These are phyloP conservation scores for Marasmius fiardii DNA, from an alignment of 1,284 basidiomycete genomes.

Conservation along the genomic window DNA sequence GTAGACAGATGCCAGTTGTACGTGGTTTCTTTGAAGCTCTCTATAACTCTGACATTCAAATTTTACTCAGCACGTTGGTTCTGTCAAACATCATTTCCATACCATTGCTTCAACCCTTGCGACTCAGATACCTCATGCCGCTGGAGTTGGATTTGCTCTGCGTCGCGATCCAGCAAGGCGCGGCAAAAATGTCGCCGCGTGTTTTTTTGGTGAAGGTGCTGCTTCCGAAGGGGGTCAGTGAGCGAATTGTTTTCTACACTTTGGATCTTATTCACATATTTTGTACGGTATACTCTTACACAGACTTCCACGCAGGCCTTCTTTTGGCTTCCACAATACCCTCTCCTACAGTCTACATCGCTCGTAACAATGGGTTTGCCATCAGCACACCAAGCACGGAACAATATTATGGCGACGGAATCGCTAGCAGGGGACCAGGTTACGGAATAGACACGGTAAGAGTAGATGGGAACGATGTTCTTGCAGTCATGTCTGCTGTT, in stretches of 20 bases:
- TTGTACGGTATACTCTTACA: not conserved
- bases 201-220: constrained; percentile 88
- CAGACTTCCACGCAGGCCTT: constrained; percentile 76
- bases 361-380: constrained; percentile 89
- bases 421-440: constrained; percentile 88
- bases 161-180: constrained; percentile 76
- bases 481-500: constrained; percentile 84
- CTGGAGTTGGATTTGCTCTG: constrained; percentile 89
- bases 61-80: constrained; percentile 75
- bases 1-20: constrained; percentile 87
- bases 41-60: not conserved
- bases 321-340: constrained; percentile 75
- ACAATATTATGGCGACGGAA: constrained; percentile 92
- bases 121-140: constrained; percentile 95
- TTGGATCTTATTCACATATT: not conserved
- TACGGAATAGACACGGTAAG: constrained; percentile 90
- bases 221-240: constrained; percentile 63
- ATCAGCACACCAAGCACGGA: constrained; percentile 91
- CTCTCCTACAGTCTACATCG: constrained; percentile 70
- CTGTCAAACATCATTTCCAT: constrained; percentile 83
- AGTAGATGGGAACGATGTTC: constrained; percentile 92
- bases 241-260: not conserved
- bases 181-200: constrained; percentile 77
- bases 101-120: constrained; percentile 93
- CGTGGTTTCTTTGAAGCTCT: constrained; percentile 14